Conservation (phyloP, 257 asterid species). For the Nyctanthes arbortristis region DNA sequence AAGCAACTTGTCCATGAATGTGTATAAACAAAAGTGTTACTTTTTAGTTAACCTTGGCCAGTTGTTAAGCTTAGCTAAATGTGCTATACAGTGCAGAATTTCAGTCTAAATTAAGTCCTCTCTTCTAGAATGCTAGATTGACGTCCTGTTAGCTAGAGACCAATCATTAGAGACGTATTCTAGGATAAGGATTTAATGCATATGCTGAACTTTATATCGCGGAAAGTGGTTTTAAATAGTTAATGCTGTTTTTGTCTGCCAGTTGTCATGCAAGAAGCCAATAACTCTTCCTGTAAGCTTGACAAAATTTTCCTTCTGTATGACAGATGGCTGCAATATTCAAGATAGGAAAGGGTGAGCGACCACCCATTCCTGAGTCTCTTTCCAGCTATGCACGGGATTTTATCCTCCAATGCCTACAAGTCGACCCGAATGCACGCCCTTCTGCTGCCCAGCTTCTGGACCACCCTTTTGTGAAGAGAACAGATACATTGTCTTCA, state of each 20-base stretch:
- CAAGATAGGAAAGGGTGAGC: constrained; percentile 4
- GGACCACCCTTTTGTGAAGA: constrained; percentile 11
- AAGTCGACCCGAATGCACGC: constrained; percentile 43
- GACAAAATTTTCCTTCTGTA: not conserved
- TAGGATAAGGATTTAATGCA: not conserved
- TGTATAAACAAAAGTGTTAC: not conserved
- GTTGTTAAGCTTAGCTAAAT: not conserved
- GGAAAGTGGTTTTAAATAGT: not conserved
- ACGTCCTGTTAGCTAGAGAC: not conserved
- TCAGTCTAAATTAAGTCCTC: too few species aligned
- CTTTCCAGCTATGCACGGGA: constrained; percentile 77
- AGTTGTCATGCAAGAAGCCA: not conserved
- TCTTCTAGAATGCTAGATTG: too few species aligned
- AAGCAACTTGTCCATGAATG: not conserved
- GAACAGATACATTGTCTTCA: not conserved
- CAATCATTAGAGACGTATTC: not conserved
- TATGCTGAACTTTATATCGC: constrained; percentile 62
- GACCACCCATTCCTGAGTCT: constrained; percentile 50
- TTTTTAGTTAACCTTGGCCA: constrained; percentile 4
- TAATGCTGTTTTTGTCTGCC: not conserved
- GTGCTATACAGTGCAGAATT: not conserved
- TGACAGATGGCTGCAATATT: not conserved
- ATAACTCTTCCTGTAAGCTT: not conserved
- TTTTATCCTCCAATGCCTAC: constrained; percentile 69
- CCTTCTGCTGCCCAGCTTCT: constrained; percentile 9